Base-by-base conservation (phyloP, 2,329 filamentous ascomycete genomes). In the Onygenales sp. region DNA sequence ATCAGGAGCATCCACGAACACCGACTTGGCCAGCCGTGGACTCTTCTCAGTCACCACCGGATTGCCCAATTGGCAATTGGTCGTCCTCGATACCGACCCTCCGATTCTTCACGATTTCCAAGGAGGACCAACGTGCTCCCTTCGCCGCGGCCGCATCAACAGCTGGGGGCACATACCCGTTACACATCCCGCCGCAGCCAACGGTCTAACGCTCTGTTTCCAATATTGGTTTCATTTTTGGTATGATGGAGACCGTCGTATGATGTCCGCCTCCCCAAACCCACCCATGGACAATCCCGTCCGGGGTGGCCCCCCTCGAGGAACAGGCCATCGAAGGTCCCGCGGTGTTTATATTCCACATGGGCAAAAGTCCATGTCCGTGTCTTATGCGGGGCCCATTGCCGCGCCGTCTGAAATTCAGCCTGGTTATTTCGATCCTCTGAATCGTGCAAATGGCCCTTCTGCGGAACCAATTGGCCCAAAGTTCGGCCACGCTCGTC, bases 201-300 rank as follows among this genome's bases (percentile, higher is more conserved):
- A 32, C 36, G 17, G 47, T 40, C 36, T 49, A 39, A 27, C 49
- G 49, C 34, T 50, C 27, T 36, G 39, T 51, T 51, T 39, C 17
- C 6, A 36, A 44, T 43, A 33, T 43, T 51, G 34, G 47, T 32
- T 46, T 52, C 34, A n/a, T 34, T 43, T 14, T 31, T 48, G 44
- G 40, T 52, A 54, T 55, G 45, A 59, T 59, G 56, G 56, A 56
- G 51, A 39, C 17, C 6, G 21, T 36, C 6, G 42, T 37, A 40
- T 52, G 42, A 58, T 58, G 53, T 57, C 53, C 13, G 49, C 49
- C 39, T 42, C 39, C 43, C 27, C 47, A 39, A 56, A 54, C 46
- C 42, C 56, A 39, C 46, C 54, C 51, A 55, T 54, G 50, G 52
- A 50, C 50, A 57, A 55, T 56, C 53, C 52, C 47, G 55, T 49